A percentile compares a stretch with the other conserved stretches of the same genome.
Conservation (phyloP, 148 eudicot genomes). For the Nyssa sinensis region DNA sequence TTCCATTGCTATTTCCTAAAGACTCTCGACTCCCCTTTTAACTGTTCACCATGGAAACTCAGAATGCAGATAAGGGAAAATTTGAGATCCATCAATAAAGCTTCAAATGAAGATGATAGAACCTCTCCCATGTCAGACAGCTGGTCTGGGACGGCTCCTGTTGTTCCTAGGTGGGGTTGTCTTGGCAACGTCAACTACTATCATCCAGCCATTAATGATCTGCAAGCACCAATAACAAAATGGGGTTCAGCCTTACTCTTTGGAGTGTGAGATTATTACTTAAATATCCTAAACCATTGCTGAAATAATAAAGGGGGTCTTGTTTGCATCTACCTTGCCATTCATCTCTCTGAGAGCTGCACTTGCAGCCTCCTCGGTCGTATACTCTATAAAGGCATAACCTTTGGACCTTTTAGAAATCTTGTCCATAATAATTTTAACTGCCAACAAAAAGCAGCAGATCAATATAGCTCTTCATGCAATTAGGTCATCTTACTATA, state of each 20-base stretch:
- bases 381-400: slow-evolving; percentile 80
- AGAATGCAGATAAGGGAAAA: no score
- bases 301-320: neutral
- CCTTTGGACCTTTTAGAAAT: slow-evolving; percentile 95
- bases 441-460: slow-evolving; percentile 32
- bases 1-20: no score
- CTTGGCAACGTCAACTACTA: slow-evolving; percentile 79
- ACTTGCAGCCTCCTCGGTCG: slow-evolving; percentile 68
- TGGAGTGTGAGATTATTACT: neutral
- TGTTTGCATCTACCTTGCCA: slow-evolving; percentile 61
- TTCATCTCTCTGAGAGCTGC: slow-evolving; percentile 87
- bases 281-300: neutral
- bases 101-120: neutral
- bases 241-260: neutral
- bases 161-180: slow-evolving; percentile 48
- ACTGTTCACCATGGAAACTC: no score
- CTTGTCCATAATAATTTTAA: slow-evolving; percentile 91
- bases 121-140: neutral
- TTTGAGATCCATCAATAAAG: no score
- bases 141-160: slow-evolving; percentile 41
- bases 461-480: slow-evolving; percentile 8
- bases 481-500: neutral
- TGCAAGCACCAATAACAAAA: slow-evolving; percentile 31
- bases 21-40: no score
- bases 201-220: slow-evolving; percentile 97